A percentile compares a stretch with the other conserved stretches of the same genome.
Conservation (phyloP, 306 rosid species). For the Argentina anserina region DNA sequence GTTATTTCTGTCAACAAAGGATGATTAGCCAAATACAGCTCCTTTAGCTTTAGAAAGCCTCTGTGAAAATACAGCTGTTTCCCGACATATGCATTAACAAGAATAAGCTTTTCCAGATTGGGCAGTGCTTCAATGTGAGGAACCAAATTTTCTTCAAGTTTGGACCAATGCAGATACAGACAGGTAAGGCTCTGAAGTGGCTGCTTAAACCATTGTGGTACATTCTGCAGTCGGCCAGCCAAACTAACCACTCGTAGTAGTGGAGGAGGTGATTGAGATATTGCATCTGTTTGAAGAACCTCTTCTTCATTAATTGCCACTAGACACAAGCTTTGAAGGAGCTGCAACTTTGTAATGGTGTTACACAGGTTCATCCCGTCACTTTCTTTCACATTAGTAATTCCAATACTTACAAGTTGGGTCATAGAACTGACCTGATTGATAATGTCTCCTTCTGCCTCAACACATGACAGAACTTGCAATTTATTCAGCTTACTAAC, state of each 20-base stretch:
- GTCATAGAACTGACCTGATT: neutral
- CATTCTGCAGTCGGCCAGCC: neutral
- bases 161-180: neutral
- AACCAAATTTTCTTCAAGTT: neutral
- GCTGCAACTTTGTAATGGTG: neutral
- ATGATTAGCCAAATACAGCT: fast-evolving
- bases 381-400: neutral
- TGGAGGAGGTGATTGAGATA: slow-evolving; percentile 8
- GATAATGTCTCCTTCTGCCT: neutral
- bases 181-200: neutral
- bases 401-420: neutral
- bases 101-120: neutral
- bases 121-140: slow-evolving; percentile 6
- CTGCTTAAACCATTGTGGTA: slow-evolving; percentile 4
- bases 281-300: neutral
- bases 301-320: neutral
- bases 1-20: neutral
- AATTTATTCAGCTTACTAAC: neutral
- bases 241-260: neutral
- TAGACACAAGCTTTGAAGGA: neutral
- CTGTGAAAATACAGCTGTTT: neutral
- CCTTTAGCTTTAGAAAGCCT: neutral
- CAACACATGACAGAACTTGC: neutral
- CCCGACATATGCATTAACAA: neutral
- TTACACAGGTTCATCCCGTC: neutral